Conservation (phyloP, 441 rosid genomes). For the Populus hybrid region DNA sequence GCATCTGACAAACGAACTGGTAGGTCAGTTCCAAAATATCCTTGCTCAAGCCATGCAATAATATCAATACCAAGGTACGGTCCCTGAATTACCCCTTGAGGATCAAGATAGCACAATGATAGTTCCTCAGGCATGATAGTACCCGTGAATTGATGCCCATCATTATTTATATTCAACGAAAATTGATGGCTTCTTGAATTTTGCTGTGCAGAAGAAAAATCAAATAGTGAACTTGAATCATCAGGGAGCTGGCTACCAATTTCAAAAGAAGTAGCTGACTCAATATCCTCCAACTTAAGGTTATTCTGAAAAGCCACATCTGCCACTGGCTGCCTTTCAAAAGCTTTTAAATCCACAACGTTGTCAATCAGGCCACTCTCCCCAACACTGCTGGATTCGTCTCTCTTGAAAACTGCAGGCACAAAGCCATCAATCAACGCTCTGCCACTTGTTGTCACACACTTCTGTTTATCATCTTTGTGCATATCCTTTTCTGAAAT, state of each 20-base stretch:
- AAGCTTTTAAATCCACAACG: slow-evolving; percentile 12
- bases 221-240: slow-evolving; percentile 38
- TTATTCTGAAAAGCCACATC: slow-evolving; percentile 11
- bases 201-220: slow-evolving; percentile 25
- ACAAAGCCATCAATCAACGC: not conserved
- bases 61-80: slow-evolving; percentile 58
- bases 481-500: slow-evolving; percentile 16
- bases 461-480: slow-evolving; percentile 1
- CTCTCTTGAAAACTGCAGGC: not conserved
- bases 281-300: slow-evolving; percentile 4
- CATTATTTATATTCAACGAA: slow-evolving; percentile 6
- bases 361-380: not conserved
- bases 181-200: slow-evolving; percentile 4
- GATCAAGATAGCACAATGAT: slow-evolving; percentile 51
- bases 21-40: slow-evolving; percentile 65
- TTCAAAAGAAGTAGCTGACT: slow-evolving; percentile 1
- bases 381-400: slow-evolving; percentile 9
- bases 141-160: slow-evolving; percentile 13
- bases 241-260: slow-evolving; percentile 21
- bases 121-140: slow-evolving; percentile 38
- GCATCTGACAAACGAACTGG: slow-evolving; percentile 57
- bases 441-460: not conserved
- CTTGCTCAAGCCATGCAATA: slow-evolving; percentile 48
- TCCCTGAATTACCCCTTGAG: slow-evolving; percentile 51
- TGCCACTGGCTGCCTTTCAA: slow-evolving; percentile 6